A percentile compares a stretch with the other conserved stretches of the same genome.
Evolutionary conservation across 805 yeast species (phyloP).

Genomic region (Candida maesae): DNA sequence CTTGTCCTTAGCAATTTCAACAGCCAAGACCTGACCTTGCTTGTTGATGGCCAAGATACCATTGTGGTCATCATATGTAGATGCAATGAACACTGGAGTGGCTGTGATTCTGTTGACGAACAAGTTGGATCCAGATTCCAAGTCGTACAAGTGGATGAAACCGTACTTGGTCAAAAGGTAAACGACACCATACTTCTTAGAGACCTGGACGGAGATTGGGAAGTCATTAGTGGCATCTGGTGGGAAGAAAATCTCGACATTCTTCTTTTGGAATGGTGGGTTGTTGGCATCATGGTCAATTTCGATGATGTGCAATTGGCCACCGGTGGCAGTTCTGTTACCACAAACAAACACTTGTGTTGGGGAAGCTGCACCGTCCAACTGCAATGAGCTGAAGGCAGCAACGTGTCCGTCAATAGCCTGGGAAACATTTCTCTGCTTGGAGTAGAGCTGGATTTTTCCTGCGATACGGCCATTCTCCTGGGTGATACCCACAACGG

Average conservation of each 20-base stretch:
- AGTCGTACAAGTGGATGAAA: conserved; percentile 91
- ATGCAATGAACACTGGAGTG: conserved; percentile 90
- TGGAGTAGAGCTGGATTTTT: conserved; percentile 88
- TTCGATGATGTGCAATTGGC: conserved; percentile 87
- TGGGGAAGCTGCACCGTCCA: conserved; percentile 63
- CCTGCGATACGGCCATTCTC: conserved; percentile 94
- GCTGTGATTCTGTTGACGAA: conserved; percentile 96
- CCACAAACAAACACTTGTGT: conserved; percentile 92
- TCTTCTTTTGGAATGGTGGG: conserved; percentile 86
- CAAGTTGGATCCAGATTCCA: conserved; percentile 87
- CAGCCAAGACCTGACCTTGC: conserved; percentile 91
- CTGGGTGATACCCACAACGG: conserved; percentile 91
- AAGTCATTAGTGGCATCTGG: conserved; percentile 95
- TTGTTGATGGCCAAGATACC: conserved; percentile 95
- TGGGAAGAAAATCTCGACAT: conserved; percentile 92
- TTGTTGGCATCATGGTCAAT: conserved; percentile 87
- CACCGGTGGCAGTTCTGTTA: conserved; percentile 73
- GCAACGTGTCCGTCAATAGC: conserved; percentile 98
- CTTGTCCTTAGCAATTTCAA: conserved; percentile 79
- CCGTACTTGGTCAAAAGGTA: conserved; percentile 94
- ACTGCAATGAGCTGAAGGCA: conserved; percentile 70
- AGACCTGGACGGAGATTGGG: conserved; percentile 88
- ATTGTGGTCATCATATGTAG: conserved; percentile 61
- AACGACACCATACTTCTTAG: conserved; percentile 80
- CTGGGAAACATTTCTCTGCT: conserved; percentile 88